Evolutionary conservation across 768 basidiomycete species (phyloP).

Genomic region (Lactifluus volemus): DNA sequence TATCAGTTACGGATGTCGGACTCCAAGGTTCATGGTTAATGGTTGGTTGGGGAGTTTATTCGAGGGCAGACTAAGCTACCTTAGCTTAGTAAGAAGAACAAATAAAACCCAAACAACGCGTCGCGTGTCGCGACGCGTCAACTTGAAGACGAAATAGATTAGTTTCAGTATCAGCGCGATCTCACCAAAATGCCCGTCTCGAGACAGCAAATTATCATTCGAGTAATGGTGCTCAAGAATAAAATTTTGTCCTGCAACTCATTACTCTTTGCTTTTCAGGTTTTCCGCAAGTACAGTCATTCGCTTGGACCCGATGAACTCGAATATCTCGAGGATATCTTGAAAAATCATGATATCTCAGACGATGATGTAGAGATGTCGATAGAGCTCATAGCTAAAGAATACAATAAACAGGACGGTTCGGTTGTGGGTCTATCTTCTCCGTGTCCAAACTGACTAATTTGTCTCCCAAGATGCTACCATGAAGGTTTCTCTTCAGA

Average conservation of each 20-base stretch:
- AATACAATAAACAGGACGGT: conserved; percentile 90
- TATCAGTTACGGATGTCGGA: no score
- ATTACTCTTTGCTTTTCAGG: conserved; percentile 32
- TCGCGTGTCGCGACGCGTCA: conserved; percentile 14
- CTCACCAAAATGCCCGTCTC: conserved; percentile 13
- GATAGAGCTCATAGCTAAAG: conserved; percentile 72
- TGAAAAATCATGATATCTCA: conserved; percentile 61
- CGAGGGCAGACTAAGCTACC: no score
- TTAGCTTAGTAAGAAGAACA: not conserved
- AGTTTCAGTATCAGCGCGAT: not conserved
- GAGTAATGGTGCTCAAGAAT: conserved; percentile 5
- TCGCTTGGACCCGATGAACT: conserved; percentile 76
- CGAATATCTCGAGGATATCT: conserved; percentile 59
- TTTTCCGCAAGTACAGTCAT: conserved; percentile 83
- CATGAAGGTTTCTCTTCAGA: conserved; percentile 70
- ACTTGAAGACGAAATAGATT: not conserved
- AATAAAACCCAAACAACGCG: conserved; percentile 13
- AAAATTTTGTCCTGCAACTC: not conserved
- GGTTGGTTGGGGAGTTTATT: no score
- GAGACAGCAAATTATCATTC: conserved; percentile 17
- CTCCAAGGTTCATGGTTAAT: no score
- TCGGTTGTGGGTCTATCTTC: conserved; percentile 13
- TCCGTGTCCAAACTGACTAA: not conserved
- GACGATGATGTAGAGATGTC: conserved; percentile 65
- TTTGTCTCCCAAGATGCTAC: conserved; percentile 45